phyloP scores from a whole-genome alignment of 2,329 filamentous ascomycete genomes.

The Fusarium austroafricanum region DNA sequence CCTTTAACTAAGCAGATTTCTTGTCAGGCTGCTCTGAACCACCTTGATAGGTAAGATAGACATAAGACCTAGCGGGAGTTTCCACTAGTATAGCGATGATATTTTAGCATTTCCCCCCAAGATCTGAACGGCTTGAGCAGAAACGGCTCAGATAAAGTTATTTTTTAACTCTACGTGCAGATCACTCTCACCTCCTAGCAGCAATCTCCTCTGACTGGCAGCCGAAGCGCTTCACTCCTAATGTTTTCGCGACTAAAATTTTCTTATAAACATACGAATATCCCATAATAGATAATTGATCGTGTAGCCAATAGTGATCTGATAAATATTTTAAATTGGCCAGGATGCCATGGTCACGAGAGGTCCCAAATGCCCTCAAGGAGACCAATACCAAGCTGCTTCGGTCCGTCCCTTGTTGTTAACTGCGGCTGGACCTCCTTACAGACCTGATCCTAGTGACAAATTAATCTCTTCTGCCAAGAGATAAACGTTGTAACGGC shows the following conservation, averaged over 20 bases:
- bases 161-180: neutral
- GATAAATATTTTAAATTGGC: neutral
- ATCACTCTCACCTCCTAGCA: neutral
- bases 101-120: neutral
- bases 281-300: neutral
- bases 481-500: neutral
- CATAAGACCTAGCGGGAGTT: neutral
- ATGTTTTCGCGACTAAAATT: neutral
- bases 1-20: neutral
- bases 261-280: conserved; percentile 14
- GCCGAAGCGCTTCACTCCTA: conserved; percentile 2
- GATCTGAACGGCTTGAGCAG: neutral
- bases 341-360: conserved; percentile 8
- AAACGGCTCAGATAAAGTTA: neutral
- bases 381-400: conserved; percentile 14
- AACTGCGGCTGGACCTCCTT: conserved; percentile 22
- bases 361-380: neutral
- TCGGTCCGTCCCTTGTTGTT: conserved; percentile 39
- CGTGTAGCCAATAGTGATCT: neutral
- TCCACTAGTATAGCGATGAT: neutral
- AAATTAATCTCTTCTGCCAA: neutral
- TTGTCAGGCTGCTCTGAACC: neutral
- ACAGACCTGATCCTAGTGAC: conserved; percentile 4
- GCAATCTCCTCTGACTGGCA: neutral
- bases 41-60: neutral